Percentiles rank a stretch among this genome's conserved stretches.
These are phyloP conservation scores for Fomitopsis schrenkii DNA, from an alignment of 1,284 basidiomycete species.

Conservation along the genomic window DNA sequence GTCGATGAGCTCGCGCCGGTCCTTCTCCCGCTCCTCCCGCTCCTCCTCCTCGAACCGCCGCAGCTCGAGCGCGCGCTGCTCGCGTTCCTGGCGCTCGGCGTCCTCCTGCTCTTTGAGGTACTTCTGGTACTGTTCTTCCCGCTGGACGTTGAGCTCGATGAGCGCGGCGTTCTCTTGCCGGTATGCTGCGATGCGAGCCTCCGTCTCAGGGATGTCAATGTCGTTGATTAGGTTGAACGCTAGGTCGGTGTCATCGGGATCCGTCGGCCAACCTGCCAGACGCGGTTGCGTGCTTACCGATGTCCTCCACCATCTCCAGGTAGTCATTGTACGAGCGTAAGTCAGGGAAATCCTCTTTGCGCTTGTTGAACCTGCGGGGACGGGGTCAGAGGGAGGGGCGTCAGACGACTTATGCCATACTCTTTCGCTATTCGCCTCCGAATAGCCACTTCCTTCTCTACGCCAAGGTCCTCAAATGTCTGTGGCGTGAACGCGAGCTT, in stretches of 20 bases:
- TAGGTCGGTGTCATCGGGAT: slow-evolving; percentile 25
- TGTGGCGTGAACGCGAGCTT: slow-evolving; percentile 95
- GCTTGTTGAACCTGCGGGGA: slow-evolving; percentile 81
- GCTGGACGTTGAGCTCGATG: slow-evolving; percentile 76
- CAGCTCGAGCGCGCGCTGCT: slow-evolving; percentile 66
- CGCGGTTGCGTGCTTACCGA: slow-evolving; percentile 53
- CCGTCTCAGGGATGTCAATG: slow-evolving; percentile 81
- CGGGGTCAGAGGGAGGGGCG: not conserved
- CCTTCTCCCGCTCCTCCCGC: slow-evolving; percentile 72
- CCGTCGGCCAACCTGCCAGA: not conserved
- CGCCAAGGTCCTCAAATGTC: slow-evolving; percentile 94
- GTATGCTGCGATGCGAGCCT: slow-evolving; percentile 79
- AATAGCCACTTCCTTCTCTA: slow-evolving; percentile 95
- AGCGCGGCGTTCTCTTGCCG: slow-evolving; percentile 76
- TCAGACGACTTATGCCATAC: slow-evolving; percentile 29
- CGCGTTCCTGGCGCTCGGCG: slow-evolving; percentile 62
- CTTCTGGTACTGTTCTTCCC: slow-evolving; percentile 71
- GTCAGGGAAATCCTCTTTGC: slow-evolving; percentile 84
- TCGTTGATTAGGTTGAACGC: slow-evolving; percentile 97
- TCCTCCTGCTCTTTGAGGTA: slow-evolving; percentile 75
- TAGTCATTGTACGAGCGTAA: slow-evolving; percentile 93
- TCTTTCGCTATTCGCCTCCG: slow-evolving; percentile 86
- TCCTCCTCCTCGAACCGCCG: slow-evolving; percentile 71
- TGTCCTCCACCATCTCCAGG: slow-evolving; percentile 93
- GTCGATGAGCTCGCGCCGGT: slow-evolving; percentile 73